Evolutionary conservation across 78 protist species (phyloP).

Genomic region (Chrysochromulina tobinii): DNA sequence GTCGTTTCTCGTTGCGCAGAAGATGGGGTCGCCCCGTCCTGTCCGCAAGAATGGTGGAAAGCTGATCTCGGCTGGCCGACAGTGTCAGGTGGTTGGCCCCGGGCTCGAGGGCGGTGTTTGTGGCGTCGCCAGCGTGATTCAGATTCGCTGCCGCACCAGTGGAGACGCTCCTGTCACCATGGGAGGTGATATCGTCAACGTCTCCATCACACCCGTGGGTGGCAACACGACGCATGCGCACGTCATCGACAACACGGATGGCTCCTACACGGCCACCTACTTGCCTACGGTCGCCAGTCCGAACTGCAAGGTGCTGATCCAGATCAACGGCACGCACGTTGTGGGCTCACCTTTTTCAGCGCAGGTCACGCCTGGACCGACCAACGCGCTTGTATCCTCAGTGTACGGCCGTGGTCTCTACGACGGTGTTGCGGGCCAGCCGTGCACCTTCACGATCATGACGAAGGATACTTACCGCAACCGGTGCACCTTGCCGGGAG

Average conservation of each 20-base stretch:
- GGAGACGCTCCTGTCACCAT: no score
- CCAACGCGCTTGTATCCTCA: not conserved
- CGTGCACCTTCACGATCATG: not conserved
- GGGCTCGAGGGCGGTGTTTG: no score
- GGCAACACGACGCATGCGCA: not conserved
- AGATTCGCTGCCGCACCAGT: no score
- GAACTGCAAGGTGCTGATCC: not conserved
- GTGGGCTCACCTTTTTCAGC: not conserved
- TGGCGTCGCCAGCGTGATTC: no score
- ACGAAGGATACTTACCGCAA: not conserved
- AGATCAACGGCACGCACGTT: not conserved
- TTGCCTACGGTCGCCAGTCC: not conserved
- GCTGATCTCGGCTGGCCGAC: no score
- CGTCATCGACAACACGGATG: constrained; percentile 11
- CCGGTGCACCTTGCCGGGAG: not conserved
- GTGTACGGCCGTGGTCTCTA: not conserved
- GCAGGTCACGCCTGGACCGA: not conserved
- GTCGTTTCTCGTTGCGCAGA: no score
- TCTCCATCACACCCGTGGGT: no score
- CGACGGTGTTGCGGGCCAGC: not conserved
- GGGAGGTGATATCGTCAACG: no score
- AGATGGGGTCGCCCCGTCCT: no score
- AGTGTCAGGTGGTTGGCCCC: no score
- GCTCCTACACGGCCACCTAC: not conserved
- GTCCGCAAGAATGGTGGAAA: no score